Conservation (phyloP, 495 filamentous ascomycete genomes). For the Delitschia confertaspora region DNA sequence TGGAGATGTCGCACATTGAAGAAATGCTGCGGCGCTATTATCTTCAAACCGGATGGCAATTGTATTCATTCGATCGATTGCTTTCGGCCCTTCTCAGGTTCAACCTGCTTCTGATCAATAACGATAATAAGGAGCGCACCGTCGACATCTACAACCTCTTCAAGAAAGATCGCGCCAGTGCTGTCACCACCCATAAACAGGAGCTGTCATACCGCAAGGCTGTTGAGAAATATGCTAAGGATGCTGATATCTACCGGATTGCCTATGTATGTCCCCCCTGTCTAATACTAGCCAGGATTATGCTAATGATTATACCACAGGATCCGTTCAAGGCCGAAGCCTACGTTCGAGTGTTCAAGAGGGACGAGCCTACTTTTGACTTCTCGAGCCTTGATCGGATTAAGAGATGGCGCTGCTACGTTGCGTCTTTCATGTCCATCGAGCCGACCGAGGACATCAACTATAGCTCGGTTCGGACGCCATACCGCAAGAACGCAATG, state of each 20-base stretch:
- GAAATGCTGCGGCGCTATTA: slow-evolving; percentile 85
- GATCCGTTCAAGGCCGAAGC: slow-evolving; percentile 46
- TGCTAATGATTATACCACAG: slow-evolving; percentile 15
- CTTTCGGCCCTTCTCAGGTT: slow-evolving; percentile 67
- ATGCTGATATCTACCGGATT: slow-evolving; percentile 81
- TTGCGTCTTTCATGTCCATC: slow-evolving; percentile 76
- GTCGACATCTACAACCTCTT: slow-evolving; percentile 75
- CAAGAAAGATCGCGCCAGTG: slow-evolving; percentile 67
- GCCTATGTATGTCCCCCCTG: slow-evolving; percentile 57
- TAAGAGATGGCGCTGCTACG: slow-evolving; percentile 81
- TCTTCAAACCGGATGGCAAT: slow-evolving; percentile 74
- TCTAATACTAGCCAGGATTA: slow-evolving; percentile 5
- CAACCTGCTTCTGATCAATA: slow-evolving; percentile 61
- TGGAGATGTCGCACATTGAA: slow-evolving; percentile 73
- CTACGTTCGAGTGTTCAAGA: slow-evolving; percentile 61
- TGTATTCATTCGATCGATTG: slow-evolving; percentile 84
- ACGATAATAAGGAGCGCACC: slow-evolving; percentile 84
- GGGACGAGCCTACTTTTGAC: slow-evolving; percentile 73
- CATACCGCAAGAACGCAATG: slow-evolving; percentile 66
- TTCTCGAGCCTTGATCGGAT: slow-evolving; percentile 42
- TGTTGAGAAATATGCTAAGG: slow-evolving; percentile 76
- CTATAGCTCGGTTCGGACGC: slow-evolving; percentile 53
- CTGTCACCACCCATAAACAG: slow-evolving; percentile 70
- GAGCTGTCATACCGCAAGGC: slow-evolving; percentile 82
- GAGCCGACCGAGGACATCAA: slow-evolving; percentile 83